Conservation (phyloP, 78 protist species). For the Dictyostelium firmibasis region DNA sequence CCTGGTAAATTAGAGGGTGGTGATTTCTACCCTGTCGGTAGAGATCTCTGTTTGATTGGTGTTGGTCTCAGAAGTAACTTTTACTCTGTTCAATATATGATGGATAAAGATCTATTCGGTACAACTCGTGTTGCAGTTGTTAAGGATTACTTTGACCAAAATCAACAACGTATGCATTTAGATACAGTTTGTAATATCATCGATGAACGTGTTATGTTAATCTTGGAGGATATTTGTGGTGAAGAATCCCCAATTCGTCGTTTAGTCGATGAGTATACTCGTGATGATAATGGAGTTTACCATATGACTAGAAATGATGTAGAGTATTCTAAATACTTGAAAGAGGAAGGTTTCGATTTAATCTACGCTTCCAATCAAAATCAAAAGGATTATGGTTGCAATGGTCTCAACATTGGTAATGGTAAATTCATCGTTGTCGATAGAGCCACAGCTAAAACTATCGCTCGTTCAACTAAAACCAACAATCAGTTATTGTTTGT, state of each 20-base stretch:
- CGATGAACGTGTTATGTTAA: slow-evolving; percentile 42
- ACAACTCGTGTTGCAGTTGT: slow-evolving; percentile 90
- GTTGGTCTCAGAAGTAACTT: slow-evolving; percentile 90
- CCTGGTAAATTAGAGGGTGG: slow-evolving; percentile 88
- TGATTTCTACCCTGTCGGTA: slow-evolving; percentile 89
- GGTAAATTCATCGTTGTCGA: slow-evolving; percentile 87
- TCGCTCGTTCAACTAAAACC: slow-evolving; percentile 57
- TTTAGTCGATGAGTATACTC: slow-evolving; percentile 86
- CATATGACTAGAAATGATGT: slow-evolving; percentile 54
- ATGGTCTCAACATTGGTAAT: slow-evolving; percentile 91
- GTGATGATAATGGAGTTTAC: slow-evolving; percentile 60
- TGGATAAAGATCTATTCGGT: slow-evolving; percentile 89
- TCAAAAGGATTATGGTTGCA: slow-evolving; percentile 90
- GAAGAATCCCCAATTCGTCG: slow-evolving; percentile 70
- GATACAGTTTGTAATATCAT: slow-evolving; percentile 90
- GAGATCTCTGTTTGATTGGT: slow-evolving; percentile 90
- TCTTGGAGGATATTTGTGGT: slow-evolving; percentile 85
- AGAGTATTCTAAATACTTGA: slow-evolving; percentile 77
- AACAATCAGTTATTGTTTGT: slow-evolving; percentile 57
- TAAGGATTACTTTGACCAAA: slow-evolving; percentile 88
- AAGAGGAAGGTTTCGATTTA: slow-evolving; percentile 85
- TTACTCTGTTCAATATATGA: slow-evolving; percentile 83
- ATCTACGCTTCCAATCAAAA: slow-evolving; percentile 79
- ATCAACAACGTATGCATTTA: slow-evolving; percentile 95
- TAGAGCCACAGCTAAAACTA: slow-evolving; percentile 81